Conservation (phyloP, 192 early-diverging fungal genomes). For the Coemansia sp. region DNA sequence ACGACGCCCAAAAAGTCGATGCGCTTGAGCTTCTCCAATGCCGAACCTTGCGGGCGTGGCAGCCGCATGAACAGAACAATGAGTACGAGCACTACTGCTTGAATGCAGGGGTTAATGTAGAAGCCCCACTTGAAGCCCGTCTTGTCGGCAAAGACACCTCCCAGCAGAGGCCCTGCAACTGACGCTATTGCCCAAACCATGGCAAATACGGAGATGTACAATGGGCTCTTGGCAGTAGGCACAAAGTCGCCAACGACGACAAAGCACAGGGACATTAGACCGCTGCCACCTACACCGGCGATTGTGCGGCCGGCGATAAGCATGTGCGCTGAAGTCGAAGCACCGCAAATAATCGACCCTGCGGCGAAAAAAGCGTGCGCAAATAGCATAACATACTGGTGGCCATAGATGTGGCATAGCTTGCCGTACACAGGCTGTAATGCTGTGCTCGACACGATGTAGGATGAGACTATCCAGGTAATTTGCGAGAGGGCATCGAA, state of each 20-base stretch:
- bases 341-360: slow-evolving; percentile 59
- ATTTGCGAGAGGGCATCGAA: slow-evolving; percentile 63
- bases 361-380: slow-evolving; percentile 58
- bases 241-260: slow-evolving; percentile 73
- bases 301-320: slow-evolving; percentile 72
- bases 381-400: slow-evolving; percentile 58
- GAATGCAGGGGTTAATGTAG: slow-evolving; percentile 62
- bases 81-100: slow-evolving; percentile 46
- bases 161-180: slow-evolving; percentile 62
- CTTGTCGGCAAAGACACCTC: slow-evolving; percentile 63
- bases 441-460: slow-evolving; percentile 69
- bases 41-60: slow-evolving; percentile 32
- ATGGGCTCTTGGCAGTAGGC: slow-evolving; percentile 60
- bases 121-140: slow-evolving; percentile 59
- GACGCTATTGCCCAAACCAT: slow-evolving; percentile 62
- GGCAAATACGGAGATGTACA: slow-evolving; percentile 61
- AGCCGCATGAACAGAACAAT: slow-evolving; percentile 51
- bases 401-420: slow-evolving; percentile 83
- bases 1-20: slow-evolving; percentile 71
- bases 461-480: slow-evolving; percentile 78
- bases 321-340: slow-evolving; percentile 62
- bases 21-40: slow-evolving; percentile 58
- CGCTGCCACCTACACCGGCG: slow-evolving; percentile 71
- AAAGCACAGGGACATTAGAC: slow-evolving; percentile 63
- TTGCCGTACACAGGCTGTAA: slow-evolving; percentile 81